phyloP scores from a whole-genome alignment of 768 basidiomycete species.

The Naematelia encephala region DNA sequence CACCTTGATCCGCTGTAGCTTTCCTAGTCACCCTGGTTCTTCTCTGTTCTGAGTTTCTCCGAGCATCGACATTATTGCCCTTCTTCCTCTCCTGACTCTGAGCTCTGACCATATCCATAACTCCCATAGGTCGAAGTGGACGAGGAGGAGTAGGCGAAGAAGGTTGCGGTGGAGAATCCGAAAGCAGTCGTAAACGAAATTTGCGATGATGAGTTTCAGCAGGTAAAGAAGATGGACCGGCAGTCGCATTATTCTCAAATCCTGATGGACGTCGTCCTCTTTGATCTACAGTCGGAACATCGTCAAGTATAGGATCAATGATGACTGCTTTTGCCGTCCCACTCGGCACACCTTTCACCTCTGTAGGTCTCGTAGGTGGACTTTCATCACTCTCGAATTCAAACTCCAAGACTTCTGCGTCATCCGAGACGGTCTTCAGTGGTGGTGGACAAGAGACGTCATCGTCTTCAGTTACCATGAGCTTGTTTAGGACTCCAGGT shows the following conservation, averaged over 20 bases:
- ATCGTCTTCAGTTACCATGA: constrained; percentile 49
- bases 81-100: constrained; percentile 8
- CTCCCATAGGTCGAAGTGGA: constrained; percentile 24
- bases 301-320: constrained; percentile 24
- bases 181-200: constrained; percentile 29
- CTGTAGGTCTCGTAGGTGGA: constrained; percentile 6
- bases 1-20: constrained; percentile 23
- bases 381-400: constrained; percentile 40
- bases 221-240: constrained; percentile 11
- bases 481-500: constrained; percentile 52
- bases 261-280: not conserved
- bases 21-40: constrained; percentile 18
- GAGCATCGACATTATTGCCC: constrained; percentile 1
- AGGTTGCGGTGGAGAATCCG: constrained; percentile 15
- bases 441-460: not conserved
- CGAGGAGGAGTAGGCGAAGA: not conserved
- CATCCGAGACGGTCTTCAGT: constrained; percentile 5
- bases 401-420: constrained; percentile 43
- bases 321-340: constrained; percentile 16
- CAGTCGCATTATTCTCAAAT: constrained; percentile 1
- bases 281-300: constrained; percentile 4
- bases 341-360: not conserved
- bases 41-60: constrained; percentile 8
- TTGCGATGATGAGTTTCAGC: constrained; percentile 25
- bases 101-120: constrained; percentile 22